Conservation (phyloP, 2,329 filamentous ascomycete species). For the Aureobasidium sp. region DNA sequence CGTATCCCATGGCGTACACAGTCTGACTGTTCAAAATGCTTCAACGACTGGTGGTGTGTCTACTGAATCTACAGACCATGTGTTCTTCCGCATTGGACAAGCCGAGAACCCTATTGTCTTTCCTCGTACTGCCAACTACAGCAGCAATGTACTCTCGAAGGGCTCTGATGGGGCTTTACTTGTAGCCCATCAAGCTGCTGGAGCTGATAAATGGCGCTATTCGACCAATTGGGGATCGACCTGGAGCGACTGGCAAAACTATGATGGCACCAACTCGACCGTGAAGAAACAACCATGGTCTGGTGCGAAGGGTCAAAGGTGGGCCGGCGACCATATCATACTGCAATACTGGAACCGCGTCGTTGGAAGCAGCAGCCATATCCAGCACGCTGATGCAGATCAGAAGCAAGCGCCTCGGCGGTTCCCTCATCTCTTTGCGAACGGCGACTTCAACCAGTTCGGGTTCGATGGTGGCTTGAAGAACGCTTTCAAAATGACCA, state of each 20-base stretch:
- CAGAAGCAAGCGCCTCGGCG: conserved; percentile 36
- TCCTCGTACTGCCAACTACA: conserved; percentile 51
- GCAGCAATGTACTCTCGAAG: conserved; percentile 44
- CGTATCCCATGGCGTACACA: conserved; percentile 56
- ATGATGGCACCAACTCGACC: conserved; percentile 45
- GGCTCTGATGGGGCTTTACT: conserved; percentile 35
- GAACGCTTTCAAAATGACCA: conserved; percentile 46
- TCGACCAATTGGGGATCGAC: conserved; percentile 54
- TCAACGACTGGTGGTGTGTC: conserved; percentile 35
- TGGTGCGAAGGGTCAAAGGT: conserved; percentile 50
- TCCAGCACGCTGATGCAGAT: conserved; percentile 52
- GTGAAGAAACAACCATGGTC: conserved; percentile 48
- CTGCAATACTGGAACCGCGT: conserved; percentile 58
- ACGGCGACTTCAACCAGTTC: conserved; percentile 57
- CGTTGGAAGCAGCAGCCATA: conserved; percentile 52
- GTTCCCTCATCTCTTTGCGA: conserved; percentile 57
- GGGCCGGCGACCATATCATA: conserved; percentile 55
- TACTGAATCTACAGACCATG: conserved; percentile 52
- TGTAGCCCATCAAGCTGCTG: conserved; percentile 53
- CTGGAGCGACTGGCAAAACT: conserved; percentile 54
- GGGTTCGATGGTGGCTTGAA: conserved; percentile 55
- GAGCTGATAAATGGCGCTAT: conserved; percentile 57
- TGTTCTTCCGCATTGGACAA: conserved; percentile 55
- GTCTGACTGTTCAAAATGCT: conserved; percentile 50
- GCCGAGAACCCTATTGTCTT: conserved; percentile 55